Conservation (phyloP, 192 early-diverging fungal species). For the Kappamyces sp. region DNA sequence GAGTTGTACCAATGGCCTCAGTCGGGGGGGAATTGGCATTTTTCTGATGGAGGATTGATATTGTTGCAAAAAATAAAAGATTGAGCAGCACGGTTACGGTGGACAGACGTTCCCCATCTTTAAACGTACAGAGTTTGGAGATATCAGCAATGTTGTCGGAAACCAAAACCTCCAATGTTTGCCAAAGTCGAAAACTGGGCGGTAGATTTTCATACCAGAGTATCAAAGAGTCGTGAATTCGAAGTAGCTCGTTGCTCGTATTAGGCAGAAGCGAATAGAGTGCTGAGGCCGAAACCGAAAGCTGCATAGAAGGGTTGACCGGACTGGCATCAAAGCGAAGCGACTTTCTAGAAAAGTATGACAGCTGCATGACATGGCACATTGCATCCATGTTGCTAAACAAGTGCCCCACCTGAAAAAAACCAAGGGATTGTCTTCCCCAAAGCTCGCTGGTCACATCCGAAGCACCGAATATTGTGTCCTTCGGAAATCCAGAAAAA, state of each 20-base stretch:
- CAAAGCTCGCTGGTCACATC: slow-evolving; percentile 11
- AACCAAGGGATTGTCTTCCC: slow-evolving; percentile 2
- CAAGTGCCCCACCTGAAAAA: slow-evolving; percentile 15
- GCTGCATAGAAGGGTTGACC: neutral
- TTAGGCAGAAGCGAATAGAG: slow-evolving; percentile 4
- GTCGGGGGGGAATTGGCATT: neutral
- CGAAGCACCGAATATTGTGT: slow-evolving; percentile 16
- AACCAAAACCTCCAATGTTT: slow-evolving; percentile 2
- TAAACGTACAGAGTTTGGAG: neutral
- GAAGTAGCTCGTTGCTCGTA: neutral
- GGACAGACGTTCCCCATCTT: slow-evolving; percentile 2
- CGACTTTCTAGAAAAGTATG: slow-evolving; percentile 16
- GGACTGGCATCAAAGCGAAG: slow-evolving; percentile 9
- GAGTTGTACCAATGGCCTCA: neutral
- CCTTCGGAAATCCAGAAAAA: slow-evolving; percentile 19
- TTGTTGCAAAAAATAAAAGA: slow-evolving; percentile 15
- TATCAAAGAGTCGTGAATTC: slow-evolving; percentile 18
- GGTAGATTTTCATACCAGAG: slow-evolving; percentile 20
- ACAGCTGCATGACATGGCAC: slow-evolving; percentile 20
- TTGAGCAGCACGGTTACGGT: slow-evolving; percentile 11
- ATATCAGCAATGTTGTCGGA: neutral
- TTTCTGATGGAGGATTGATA: slow-evolving; percentile 24
- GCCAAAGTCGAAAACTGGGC: slow-evolving; percentile 14
- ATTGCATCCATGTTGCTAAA: slow-evolving; percentile 10
- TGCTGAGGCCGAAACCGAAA: neutral